Evolutionary conservation across 176 grass and related monocot species (phyloP), one percentile per base, ranked within the genome.

Genomic region (Cocos nucifera): DNA sequence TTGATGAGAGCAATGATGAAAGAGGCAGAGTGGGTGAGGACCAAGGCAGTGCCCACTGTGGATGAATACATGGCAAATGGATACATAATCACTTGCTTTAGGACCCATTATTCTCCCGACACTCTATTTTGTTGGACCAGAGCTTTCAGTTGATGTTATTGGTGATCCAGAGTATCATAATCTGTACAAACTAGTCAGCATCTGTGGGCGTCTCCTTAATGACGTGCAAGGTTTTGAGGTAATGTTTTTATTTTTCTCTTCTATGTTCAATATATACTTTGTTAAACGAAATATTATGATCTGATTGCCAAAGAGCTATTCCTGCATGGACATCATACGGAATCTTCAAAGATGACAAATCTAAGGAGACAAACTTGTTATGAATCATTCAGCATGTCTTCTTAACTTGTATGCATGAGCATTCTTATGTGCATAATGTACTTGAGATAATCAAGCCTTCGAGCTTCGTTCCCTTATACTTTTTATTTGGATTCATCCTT

Each of bases 41-140:
- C 21, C 71, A 60, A 69, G 25, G 51, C 71, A 50, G 61, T 83
- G n/a, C 89, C 85, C 26, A 73, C 73, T 14, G 0, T 54, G 9
- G 76, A 80, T 49, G 79, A 95, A 56, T 86, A 95, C 57, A 73
- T 95, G 57, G 4, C 0, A 51, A 95, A 89, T 67, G 82, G 72
- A 17, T 15, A 22, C 57, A 54, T 85, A 50, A n/a, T 78, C 85
- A 24, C 72, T 85, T 50, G 85, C 78, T 29, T 4, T 89, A 48
- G 89, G 79, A 0, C 85, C 85, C 23, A 70, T 86, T 39, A 78
- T 95, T 7, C 82, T 89, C 1, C 62, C 82, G 3, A 50, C 85
- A 54, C 17, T 21, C 21, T 95, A 54, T 66, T 82, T 83, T 30
- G 65, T 85, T 49, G 82, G 75, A 3, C 57, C 62, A 26, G 69